These are phyloP conservation scores for Blastobotrys serpentis DNA, from an alignment of 1,139 yeast genomes.

Conservation along the genomic window DNA sequence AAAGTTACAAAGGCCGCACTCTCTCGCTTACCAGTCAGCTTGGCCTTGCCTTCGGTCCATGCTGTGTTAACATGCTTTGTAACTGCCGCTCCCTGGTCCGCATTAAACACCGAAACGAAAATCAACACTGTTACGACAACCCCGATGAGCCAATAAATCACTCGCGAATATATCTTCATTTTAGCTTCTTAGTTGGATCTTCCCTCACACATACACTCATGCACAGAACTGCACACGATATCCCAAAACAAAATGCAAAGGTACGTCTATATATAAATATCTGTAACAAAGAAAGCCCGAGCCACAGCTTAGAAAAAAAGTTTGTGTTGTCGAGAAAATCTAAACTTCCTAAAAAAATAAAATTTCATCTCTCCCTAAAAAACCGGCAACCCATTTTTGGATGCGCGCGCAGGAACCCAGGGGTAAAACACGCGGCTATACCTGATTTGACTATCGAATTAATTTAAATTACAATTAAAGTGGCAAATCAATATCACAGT, in stretches of 20 bases:
- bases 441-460: no score
- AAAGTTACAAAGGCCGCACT: slow-evolving; percentile 71
- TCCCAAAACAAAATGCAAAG: no score
- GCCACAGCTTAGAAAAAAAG: slow-evolving; percentile 9
- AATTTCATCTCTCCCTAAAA: not conserved
- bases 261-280: no score
- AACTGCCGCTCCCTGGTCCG: slow-evolving; percentile 14
- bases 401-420: not conserved
- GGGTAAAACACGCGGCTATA: not conserved
- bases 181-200: not conserved
- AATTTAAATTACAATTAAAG: no score
- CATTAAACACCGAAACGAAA: slow-evolving; percentile 12
- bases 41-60: slow-evolving; percentile 9
- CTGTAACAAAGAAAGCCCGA: not conserved
- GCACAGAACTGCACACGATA: not conserved
- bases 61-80: slow-evolving; percentile 4
- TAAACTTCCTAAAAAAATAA: not conserved
- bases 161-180: slow-evolving; percentile 15
- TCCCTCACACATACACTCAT: not conserved
- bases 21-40: slow-evolving; percentile 29
- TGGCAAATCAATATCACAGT: no score
- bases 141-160: slow-evolving; percentile 19
- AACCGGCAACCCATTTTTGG: not conserved
- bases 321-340: slow-evolving; percentile 1
- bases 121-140: slow-evolving; percentile 8